Conservation (phyloP, 2,329 filamentous ascomycete species). For the Penicillium sp. region DNA sequence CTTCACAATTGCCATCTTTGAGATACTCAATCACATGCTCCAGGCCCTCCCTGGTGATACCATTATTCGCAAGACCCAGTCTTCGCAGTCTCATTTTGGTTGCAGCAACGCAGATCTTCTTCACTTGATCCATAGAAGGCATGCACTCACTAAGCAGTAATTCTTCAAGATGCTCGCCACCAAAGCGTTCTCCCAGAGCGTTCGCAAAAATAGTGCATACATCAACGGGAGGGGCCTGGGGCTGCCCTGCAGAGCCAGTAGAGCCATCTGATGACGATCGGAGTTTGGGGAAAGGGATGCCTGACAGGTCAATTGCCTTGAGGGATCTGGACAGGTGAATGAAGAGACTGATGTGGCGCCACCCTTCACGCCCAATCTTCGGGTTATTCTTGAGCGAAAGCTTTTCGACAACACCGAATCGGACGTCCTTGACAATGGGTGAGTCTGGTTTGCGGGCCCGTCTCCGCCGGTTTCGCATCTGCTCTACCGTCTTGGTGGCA, state of each 20-base stretch:
- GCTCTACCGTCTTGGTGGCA: conserved; percentile 71
- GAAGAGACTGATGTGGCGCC: conserved; percentile 89
- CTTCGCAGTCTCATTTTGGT: conserved; percentile 75
- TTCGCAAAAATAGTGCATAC: conserved; percentile 70
- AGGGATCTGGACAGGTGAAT: conserved; percentile 86
- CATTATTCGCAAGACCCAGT: conserved; percentile 81
- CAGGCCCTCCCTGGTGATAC: conserved; percentile 73
- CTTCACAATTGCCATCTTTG: conserved; percentile 76
- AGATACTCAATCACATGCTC: conserved; percentile 77
- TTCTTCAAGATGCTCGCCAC: conserved; percentile 75
- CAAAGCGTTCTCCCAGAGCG: conserved; percentile 75
- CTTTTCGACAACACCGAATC: conserved; percentile 76
- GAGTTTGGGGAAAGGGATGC: conserved; percentile 72
- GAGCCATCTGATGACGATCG: conserved; percentile 33
- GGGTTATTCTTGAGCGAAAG: conserved; percentile 86
- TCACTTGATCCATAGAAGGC: conserved; percentile 70
- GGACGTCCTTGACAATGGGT: conserved; percentile 37
- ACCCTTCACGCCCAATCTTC: conserved; percentile 82
- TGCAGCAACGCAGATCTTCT: conserved; percentile 79
- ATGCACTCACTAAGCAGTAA: conserved; percentile 81
- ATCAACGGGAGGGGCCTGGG: conserved; percentile 47
- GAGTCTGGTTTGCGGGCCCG: conserved; percentile 43
- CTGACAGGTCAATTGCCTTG: conserved; percentile 83
- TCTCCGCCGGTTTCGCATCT: conserved; percentile 55
- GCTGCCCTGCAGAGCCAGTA: conserved; percentile 15